These are phyloP conservation scores for Fonsecaea monophora DNA, from an alignment of 2,329 filamentous ascomycete genomes.

Conservation along the genomic window DNA sequence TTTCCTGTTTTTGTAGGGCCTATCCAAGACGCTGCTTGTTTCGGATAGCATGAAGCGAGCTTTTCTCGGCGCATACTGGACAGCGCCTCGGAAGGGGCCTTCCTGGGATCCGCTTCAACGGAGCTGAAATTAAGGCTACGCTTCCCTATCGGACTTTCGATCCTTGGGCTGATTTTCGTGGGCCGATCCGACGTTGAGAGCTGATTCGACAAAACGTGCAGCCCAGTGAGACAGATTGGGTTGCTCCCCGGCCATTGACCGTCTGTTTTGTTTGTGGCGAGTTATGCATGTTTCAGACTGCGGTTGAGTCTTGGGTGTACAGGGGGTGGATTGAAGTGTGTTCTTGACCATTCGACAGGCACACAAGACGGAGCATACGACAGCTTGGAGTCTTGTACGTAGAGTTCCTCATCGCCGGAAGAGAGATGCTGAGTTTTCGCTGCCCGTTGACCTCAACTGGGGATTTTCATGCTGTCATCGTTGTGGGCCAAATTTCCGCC, in stretches of 20 bases:
- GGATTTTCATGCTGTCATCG: conserved; percentile 12
- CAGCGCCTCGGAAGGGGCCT: conserved; percentile 1
- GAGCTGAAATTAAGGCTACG: conserved; percentile 3
- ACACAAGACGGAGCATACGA: not conserved
- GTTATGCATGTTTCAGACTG: conserved; percentile 12
- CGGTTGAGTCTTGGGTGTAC: not conserved
- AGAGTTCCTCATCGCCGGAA: not conserved
- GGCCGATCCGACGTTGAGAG: not conserved
- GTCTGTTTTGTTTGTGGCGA: conserved; percentile 4
- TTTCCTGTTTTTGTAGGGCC: conserved; percentile 10
- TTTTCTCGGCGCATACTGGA: conserved; percentile 7
- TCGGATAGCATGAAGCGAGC: conserved; percentile 21
- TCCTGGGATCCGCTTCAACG: conserved; percentile 17
- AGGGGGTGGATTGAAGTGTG: not conserved
- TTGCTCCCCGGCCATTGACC: not conserved
- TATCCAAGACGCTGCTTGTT: conserved; percentile 11
- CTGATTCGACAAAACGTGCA: conserved; percentile 13
- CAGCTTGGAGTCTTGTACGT: not conserved
- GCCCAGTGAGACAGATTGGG: not conserved
- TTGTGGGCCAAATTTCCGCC: conserved; percentile 18
- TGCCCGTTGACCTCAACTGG: not conserved
- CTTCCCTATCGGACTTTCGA: conserved; percentile 10
- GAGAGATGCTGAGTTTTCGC: not conserved
- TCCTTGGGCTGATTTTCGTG: conserved; percentile 10
- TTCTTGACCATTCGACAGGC: not conserved